Base-by-base conservation (phyloP, 331 rosid genomes). In the Arachis monticola region DNA sequence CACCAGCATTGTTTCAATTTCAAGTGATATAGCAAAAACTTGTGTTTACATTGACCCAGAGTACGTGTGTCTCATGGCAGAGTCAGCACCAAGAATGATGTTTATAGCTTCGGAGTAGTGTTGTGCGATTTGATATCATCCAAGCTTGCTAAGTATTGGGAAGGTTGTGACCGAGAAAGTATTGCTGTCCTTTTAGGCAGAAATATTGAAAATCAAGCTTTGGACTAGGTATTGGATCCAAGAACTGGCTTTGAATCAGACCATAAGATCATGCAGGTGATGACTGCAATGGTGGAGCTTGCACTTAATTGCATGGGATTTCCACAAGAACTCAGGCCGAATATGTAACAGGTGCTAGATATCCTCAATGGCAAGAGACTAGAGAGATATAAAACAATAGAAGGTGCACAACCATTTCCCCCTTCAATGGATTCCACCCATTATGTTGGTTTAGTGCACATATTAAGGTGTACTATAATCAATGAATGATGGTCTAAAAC, bases 61-160 rank as follows among this genome's bases (percentile, higher is more conserved):
- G 42, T 85, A 87, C 1, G 27, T 72, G 68, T 66, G 17, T 77
- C 66, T 56, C 73, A 86, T 30, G 83, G 84, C 56, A 81, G 67
- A 67, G 86, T 91, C 8, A 74, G 87, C 1, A 56, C 73, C 1
- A 82, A 88, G 73, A 91, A 85, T 60, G 97, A 91, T 51, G 90
- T 88, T 17, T 91, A 78, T 56, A 87, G 94, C 81, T 88, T 91
- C 41, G 97, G 97, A 0, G 97, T 91, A 42, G 90, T 91, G 1
- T 61, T 88, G 72, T 63, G 82, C 50, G 97, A 88, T 67, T 86
- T 91, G 22, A 50, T 91, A 50, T 85, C 94, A 66, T 91, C 91
- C 2, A 51, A 67, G 85, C 86, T 85, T 14, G 91, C 87, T 8
- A 69, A 79, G 3, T 0, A 12, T 1, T 47, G 48, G 47, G 31